Conservation (phyloP, 192 early-diverging fungal genomes). For the Coemansia sp. region DNA sequence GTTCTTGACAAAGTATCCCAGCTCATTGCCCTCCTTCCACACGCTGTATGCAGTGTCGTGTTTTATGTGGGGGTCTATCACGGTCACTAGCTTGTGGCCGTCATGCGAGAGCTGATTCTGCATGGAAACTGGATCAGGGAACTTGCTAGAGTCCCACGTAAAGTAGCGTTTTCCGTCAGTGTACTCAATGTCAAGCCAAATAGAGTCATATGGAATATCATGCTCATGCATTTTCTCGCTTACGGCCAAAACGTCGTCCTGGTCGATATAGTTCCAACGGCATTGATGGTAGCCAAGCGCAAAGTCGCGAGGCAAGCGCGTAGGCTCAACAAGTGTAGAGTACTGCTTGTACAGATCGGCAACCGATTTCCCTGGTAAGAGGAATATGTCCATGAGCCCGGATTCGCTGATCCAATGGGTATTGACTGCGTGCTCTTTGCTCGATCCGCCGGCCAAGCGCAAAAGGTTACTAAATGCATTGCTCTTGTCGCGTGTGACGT, state of each 20-base stretch:
- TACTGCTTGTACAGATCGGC: conserved; percentile 73
- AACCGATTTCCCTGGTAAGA: conserved; percentile 73
- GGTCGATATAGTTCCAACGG: conserved; percentile 97
- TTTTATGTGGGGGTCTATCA: conserved; percentile 98
- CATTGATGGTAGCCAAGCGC: conserved; percentile 94
- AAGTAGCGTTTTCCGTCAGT: conserved; percentile 98
- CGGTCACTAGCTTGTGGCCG: conserved; percentile 84
- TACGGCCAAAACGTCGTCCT: conserved; percentile 83
- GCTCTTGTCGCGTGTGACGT: conserved; percentile 72
- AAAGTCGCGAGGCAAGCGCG: conserved; percentile 85
- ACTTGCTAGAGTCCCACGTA: conserved; percentile 94
- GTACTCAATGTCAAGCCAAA: conserved; percentile 99
- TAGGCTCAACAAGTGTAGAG: conserved; percentile 73
- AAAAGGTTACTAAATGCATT: conserved; percentile 32
- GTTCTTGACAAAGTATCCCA: conserved; percentile 78
- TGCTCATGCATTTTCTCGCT: conserved; percentile 85
- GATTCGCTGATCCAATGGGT: conserved; percentile 97
- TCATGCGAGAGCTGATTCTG: conserved; percentile 69
- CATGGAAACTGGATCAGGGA: conserved; percentile 85
- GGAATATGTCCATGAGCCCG: conserved; percentile 84
- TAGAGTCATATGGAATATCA: conserved; percentile 95
- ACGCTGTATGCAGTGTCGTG: conserved; percentile 72
- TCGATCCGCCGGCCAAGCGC: conserved; percentile 19
- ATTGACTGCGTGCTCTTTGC: conserved; percentile 22
- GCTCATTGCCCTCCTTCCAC: conserved; percentile 73